Evolutionary conservation across 371 early-diverging fungal species (phyloP), one percentile per base, ranked within the genome.

Genomic region (Circinella umbellata): DNA sequence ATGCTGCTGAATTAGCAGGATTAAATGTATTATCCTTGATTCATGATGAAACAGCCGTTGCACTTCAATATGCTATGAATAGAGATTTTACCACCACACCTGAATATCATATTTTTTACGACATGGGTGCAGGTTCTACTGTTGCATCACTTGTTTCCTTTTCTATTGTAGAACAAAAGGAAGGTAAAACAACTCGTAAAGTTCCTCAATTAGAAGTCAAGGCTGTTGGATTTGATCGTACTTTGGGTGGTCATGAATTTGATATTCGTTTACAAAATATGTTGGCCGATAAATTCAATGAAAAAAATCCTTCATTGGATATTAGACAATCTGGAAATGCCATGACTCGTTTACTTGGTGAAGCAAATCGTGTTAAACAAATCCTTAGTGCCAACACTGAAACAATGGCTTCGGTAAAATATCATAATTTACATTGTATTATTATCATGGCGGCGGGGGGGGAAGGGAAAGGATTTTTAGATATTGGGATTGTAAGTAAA

Each of bases 71-170:
- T 80, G 98, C 95, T 46, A 90, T 94, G 77, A 86, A 80, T 68
- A 81, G 92, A 49, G 82, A 85, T 10, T 93, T 96, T 73, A 81
- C 84, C 8, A 75, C 80, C 54, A 86, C 86, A 42, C 88, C 92
- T 7, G 92, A 96, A 72, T 85, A 91, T 73, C 95, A 97, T 75
- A 79, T 98, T 64, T 95, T 98, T 76, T 97, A 92, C 76, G 98
- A 98, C 82, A 94, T 97, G 94, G 99, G 99, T 5, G 97, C 98
- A 15, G 95, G 96, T 10, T 94, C 92, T 69, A 97, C 98, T 3
- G 91, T 88, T 10, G 98, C 94, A 10, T 91, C 96, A 5, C 84
- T 99, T 38, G 94, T 93, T 4, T 84, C 86, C 14, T 96, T 98
- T 80, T 84, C 90, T n/a, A 85, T 86, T 17, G 74, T 81, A 14